phyloP scores from a whole-genome alignment of 2,329 filamentous ascomycete genomes.

The Cercospora beticola region DNA sequence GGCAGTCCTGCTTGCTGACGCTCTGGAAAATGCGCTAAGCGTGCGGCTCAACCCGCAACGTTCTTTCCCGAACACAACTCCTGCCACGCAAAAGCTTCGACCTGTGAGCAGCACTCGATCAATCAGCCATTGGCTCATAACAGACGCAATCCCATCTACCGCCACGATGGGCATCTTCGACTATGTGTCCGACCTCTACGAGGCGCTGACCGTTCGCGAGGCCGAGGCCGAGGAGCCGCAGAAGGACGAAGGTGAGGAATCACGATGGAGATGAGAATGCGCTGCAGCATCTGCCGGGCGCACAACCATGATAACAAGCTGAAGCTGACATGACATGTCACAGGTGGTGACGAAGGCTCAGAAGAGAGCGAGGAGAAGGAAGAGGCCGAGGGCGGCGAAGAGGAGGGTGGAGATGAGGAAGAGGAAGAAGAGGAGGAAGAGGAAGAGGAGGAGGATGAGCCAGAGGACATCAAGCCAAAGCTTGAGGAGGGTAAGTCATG shows the following conservation, averaged over 20 bases:
- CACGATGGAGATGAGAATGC: constrained; percentile 4
- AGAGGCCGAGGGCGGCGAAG: constrained; percentile 46
- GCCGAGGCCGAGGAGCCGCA: constrained; percentile 60
- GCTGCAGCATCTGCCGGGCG: not conserved
- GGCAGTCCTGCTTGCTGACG: not conserved
- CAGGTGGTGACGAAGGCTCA: constrained; percentile 35
- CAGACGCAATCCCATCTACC: constrained; percentile 25
- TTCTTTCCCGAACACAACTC: constrained; percentile 9
- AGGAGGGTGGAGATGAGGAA: constrained; percentile 56
- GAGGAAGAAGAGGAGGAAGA: constrained; percentile 69
- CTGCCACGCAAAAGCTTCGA: constrained; percentile 12
- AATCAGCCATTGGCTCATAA: constrained; percentile 27
- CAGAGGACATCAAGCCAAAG: constrained; percentile 80
- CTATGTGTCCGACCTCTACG: constrained; percentile 64
- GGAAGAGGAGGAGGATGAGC: constrained; percentile 79
- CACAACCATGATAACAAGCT: not conserved
- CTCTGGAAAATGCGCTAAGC: constrained; percentile 1
- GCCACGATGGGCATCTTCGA: constrained; percentile 62
- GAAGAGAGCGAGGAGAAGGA: constrained; percentile 43
- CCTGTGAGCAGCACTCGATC: constrained; percentile 16
- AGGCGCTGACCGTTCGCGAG: constrained; percentile 62
- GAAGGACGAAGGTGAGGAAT: constrained; percentile 42
- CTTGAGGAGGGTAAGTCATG: constrained; percentile 80
- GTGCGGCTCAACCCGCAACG: constrained; percentile 1
- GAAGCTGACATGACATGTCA: not conserved